A percentile compares a stretch with the other conserved stretches of the same genome.
phyloP scores from a whole-genome alignment of 2,329 filamentous ascomycete species.

The Talaromyces sp. region DNA sequence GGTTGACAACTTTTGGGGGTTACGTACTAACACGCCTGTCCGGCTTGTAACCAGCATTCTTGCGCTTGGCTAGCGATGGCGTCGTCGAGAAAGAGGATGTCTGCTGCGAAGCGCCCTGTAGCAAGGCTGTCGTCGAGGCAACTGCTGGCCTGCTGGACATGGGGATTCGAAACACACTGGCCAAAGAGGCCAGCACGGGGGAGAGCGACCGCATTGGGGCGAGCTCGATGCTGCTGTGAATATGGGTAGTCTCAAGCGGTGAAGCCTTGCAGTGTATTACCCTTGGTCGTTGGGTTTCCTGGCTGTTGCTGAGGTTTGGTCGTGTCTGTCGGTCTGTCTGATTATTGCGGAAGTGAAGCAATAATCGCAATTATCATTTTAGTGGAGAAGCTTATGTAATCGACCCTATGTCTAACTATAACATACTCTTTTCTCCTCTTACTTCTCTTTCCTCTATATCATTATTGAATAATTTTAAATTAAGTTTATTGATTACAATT shows the following conservation, averaged over 20 bases:
- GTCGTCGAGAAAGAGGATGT: slow-evolving; percentile 36
- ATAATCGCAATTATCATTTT: neutral
- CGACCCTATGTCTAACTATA: neutral
- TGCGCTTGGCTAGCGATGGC: slow-evolving; percentile 33
- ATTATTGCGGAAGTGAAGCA: neutral
- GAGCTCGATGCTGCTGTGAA: neutral
- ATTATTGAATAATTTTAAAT: neutral
- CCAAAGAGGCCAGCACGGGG: slow-evolving; percentile 39
- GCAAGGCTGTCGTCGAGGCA: slow-evolving; percentile 12
- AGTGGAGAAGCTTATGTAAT: neutral
- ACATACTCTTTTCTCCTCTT: neutral
- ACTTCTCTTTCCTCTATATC: neutral
- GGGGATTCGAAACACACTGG: slow-evolving; percentile 37
- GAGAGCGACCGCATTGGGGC: slow-evolving; percentile 22
- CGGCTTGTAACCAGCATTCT: slow-evolving; percentile 19
- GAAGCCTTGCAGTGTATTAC: neutral
- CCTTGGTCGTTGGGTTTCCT: neutral
- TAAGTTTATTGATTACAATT: neutral
- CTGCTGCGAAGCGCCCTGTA: slow-evolving; percentile 2
- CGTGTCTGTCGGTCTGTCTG: neutral
- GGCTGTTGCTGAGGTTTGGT: neutral
- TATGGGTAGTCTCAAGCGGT: neutral
- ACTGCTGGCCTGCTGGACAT: slow-evolving; percentile 17
- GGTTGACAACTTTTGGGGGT: neutral
- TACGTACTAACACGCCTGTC: slow-evolving; percentile 43